phyloP scores from a whole-genome alignment of 2,329 filamentous ascomycete species.

The Raffaelea deltoideospora region DNA sequence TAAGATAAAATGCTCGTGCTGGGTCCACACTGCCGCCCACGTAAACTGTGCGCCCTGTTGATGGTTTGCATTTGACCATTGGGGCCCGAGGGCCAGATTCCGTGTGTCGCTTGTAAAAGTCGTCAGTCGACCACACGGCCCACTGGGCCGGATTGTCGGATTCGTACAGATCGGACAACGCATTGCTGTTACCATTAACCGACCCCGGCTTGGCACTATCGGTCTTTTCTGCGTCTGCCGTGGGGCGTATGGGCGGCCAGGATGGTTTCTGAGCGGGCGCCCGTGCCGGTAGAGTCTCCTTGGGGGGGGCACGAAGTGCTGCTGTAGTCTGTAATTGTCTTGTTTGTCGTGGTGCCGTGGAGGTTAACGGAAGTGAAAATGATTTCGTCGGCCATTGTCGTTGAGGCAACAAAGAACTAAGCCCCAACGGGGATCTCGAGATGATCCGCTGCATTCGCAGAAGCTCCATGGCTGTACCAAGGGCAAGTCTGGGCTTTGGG shows the following conservation, averaged over 20 bases:
- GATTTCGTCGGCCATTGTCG: no score
- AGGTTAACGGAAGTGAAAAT: no score
- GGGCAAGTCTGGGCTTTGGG: no score
- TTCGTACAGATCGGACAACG: constrained; percentile 5
- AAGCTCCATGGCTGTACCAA: no score
- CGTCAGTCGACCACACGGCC: constrained; percentile 9
- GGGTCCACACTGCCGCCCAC: constrained; percentile 28
- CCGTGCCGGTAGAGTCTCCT: not conserved
- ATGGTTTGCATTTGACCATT: constrained; percentile 22
- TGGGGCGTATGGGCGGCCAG: not conserved
- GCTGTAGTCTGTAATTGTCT: no score
- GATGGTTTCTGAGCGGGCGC: not conserved
- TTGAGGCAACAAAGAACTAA: no score
- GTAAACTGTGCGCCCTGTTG: constrained; percentile 27
- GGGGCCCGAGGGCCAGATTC: constrained; percentile 7
- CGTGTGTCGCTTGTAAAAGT: constrained; percentile 9
- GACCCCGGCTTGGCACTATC: no score
- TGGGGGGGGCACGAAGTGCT: not conserved
- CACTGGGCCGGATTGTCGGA: constrained; percentile 8
- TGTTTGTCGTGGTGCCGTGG: no score
- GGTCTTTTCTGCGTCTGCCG: not conserved
- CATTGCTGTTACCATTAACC: not conserved
- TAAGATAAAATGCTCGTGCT: constrained; percentile 25
- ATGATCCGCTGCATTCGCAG: no score
- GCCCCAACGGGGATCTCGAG: no score